These are phyloP conservation scores for Candida insectalens DNA, from an alignment of 805 yeast genomes.

Conservation along the genomic window DNA sequence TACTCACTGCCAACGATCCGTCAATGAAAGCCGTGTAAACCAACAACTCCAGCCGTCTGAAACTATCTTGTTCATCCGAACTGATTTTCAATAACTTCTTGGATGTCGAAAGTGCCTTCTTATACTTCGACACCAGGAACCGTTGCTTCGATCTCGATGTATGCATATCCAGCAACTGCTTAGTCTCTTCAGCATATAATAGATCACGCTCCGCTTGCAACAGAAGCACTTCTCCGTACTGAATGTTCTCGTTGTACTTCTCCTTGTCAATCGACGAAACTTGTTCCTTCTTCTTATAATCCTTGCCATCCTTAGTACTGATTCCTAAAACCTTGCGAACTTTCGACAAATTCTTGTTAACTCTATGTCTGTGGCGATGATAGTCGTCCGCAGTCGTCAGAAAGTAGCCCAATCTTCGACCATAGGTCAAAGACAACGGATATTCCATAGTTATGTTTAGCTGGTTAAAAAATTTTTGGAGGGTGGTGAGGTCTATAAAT, in stretches of 20 bases:
- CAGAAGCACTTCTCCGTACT: slow-evolving; percentile 50
- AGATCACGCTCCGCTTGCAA: slow-evolving; percentile 71
- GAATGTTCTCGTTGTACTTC: slow-evolving; percentile 39
- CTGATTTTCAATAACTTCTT: slow-evolving; percentile 33
- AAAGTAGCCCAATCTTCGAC: slow-evolving; percentile 52
- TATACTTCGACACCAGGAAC: slow-evolving; percentile 55
- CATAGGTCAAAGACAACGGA: slow-evolving; percentile 37
- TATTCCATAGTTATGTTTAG: slow-evolving; percentile 27
- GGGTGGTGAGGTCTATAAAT: no score
- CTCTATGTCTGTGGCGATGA: slow-evolving; percentile 53
- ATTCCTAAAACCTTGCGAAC: slow-evolving; percentile 57
- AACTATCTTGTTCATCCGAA: slow-evolving; percentile 28
- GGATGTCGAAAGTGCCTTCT: slow-evolving; percentile 43
- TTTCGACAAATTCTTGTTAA: slow-evolving; percentile 50
- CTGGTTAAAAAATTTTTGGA: not conserved
- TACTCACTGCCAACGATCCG: slow-evolving; percentile 36
- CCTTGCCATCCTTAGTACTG: slow-evolving; percentile 57
- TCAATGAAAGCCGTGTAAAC: slow-evolving; percentile 26
- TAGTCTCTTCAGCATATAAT: slow-evolving; percentile 57
- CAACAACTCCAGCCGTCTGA: slow-evolving; percentile 22
- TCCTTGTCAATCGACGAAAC: slow-evolving; percentile 35
- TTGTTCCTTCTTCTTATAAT: slow-evolving; percentile 41
- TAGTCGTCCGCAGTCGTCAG: slow-evolving; percentile 63
- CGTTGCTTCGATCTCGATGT: slow-evolving; percentile 36
- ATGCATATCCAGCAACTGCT: slow-evolving; percentile 42